Conservation (phyloP, 129 eudicot genomes). For the Saposhnikovia divaricata region DNA sequence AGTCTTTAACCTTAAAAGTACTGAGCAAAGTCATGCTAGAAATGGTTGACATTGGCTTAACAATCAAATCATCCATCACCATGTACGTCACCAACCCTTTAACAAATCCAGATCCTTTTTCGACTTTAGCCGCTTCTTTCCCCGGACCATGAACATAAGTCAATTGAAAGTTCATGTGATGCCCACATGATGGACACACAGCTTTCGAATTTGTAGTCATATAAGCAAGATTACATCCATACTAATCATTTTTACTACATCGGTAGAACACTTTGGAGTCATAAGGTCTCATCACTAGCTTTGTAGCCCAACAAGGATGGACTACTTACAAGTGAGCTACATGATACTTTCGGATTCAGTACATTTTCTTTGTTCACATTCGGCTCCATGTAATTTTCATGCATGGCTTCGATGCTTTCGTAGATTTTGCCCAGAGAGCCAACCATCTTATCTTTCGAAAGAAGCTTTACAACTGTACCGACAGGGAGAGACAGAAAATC, state of each 20-base stretch:
- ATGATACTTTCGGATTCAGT: not conserved
- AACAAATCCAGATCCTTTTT: not conserved
- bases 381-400: not conserved
- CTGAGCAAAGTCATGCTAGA: not conserved
- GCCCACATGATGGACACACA: too few species aligned
- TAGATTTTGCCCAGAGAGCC: constrained; percentile 7
- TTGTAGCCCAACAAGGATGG: not conserved
- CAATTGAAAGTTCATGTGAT: too few species aligned
- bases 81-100: not conserved
- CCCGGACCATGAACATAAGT: not conserved
- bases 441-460: constrained; percentile 10
- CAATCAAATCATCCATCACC: not conserved
- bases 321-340: not conserved
- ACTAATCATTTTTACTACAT: too few species aligned
- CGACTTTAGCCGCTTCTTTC: not conserved
- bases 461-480: not conserved
- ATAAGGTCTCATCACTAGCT: not conserved
- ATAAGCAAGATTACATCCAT: too few species aligned
- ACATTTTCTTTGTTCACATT: not conserved
- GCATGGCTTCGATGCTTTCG: constrained; percentile 10
- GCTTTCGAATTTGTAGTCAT: too few species aligned
- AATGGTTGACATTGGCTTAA: not conserved
- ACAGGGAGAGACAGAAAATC: constrained; percentile 16
- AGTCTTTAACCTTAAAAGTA: not conserved
- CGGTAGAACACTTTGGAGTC: too few species aligned